These are phyloP conservation scores for Teratosphaeria zuluensis DNA, from an alignment of 2,329 filamentous ascomycete genomes.

Conservation along the genomic window DNA sequence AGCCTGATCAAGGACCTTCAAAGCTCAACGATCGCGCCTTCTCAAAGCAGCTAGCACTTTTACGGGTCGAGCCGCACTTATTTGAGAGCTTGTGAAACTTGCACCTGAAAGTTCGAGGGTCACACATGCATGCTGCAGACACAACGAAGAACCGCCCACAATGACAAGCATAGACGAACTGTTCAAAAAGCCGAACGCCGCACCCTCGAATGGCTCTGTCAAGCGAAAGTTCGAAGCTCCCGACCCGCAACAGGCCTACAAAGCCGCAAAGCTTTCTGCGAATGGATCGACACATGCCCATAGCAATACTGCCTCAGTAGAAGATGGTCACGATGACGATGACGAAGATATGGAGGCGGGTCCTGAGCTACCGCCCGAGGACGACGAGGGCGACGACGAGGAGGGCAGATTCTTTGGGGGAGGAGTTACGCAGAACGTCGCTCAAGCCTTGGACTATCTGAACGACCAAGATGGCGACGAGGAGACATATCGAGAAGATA, in stretches of 20 bases:
- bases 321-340: constrained; percentile 46
- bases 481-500: constrained; percentile 49
- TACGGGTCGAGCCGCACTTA: neutral
- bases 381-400: constrained; percentile 51
- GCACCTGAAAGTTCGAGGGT: neutral
- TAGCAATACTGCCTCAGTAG: constrained; percentile 34
- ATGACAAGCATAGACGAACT: constrained; percentile 56
- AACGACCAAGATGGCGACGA: constrained; percentile 53
- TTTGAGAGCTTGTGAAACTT: neutral
- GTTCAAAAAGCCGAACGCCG: constrained; percentile 45
- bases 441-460: constrained; percentile 78
- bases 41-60: neutral
- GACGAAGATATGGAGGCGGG: constrained; percentile 38
- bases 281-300: constrained; percentile 40
- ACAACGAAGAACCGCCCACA: neutral
- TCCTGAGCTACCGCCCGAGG: constrained; percentile 32
- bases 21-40: neutral
- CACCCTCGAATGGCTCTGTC: neutral
- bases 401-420: constrained; percentile 94
- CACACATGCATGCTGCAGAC: neutral
- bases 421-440: constrained; percentile 72
- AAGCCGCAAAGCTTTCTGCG: constrained; percentile 45
- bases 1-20: neutral
- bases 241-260: constrained; percentile 49
- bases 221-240: constrained; percentile 53